Conservation (phyloP, 257 asterid species). For the Catharanthus roseus region DNA sequence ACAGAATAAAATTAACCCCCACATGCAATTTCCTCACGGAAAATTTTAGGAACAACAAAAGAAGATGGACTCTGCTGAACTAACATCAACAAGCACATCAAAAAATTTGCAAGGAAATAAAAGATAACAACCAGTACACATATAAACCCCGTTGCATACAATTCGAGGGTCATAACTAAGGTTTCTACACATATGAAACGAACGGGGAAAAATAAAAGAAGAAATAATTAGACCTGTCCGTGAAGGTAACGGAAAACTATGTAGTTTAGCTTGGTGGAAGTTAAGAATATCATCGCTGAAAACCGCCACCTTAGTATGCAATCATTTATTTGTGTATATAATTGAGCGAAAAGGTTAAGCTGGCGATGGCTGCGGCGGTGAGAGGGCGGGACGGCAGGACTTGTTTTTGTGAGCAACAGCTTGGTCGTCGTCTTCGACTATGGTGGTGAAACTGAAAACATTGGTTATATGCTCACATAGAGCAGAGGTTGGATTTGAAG, state of each 20-base stretch:
- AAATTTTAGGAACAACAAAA: background rate
- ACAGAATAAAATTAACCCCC: background rate
- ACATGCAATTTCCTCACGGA: background rate
- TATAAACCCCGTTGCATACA: background rate
- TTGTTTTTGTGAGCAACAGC: background rate
- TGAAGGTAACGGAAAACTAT: constrained; percentile 86
- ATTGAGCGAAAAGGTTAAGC: background rate
- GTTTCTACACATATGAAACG: background rate
- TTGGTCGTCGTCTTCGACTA: background rate
- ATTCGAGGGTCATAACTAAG: background rate
- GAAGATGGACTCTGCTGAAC: background rate
- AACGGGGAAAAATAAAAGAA: background rate
- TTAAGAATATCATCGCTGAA: constrained; percentile 39
- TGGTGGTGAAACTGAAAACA: background rate
- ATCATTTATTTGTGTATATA: background rate
- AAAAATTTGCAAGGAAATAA: background rate
- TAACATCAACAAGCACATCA: background rate
- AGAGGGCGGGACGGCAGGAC: background rate
- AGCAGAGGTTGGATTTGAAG: background rate
- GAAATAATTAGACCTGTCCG: constrained; percentile 56
- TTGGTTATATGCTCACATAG: background rate
- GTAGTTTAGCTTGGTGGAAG: constrained; percentile 76
- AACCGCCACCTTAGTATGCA: background rate
- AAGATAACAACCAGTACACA: background rate
- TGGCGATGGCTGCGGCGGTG: background rate